A percentile compares a stretch with the other conserved stretches of the same genome.
phyloP scores from a whole-genome alignment of 1,139 yeast species.

The Geotrichum bryndzae region DNA sequence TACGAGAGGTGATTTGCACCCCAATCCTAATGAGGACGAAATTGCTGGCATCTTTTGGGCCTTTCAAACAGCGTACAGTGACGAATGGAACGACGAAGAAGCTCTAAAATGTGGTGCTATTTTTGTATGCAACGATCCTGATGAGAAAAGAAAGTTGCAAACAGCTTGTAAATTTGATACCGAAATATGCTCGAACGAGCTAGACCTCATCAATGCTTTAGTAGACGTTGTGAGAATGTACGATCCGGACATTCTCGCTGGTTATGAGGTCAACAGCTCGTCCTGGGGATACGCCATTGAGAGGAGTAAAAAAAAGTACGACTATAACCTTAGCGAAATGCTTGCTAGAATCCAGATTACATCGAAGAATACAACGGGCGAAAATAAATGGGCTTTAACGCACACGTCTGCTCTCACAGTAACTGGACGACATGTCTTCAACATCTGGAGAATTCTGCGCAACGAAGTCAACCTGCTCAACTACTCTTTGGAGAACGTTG shows the following conservation, averaged over 20 bases:
- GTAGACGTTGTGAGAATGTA: conserved; percentile 50
- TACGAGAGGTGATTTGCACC: conserved; percentile 45
- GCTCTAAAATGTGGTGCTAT: conserved; percentile 24
- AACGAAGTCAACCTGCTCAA: conserved; percentile 56
- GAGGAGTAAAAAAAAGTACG: conserved; percentile 45
- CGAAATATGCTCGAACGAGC: conserved; percentile 41
- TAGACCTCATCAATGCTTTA: conserved; percentile 50
- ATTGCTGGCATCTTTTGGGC: conserved; percentile 59
- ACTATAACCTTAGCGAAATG: conserved; percentile 47
- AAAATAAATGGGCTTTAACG: conserved; percentile 68
- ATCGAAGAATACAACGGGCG: conserved; percentile 46
- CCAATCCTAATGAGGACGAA: conserved; percentile 63
- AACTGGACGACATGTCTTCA: conserved; percentile 75
- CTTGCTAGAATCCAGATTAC: conserved; percentile 40
- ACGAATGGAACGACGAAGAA: conserved; percentile 16
- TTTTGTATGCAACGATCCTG: conserved; percentile 19
- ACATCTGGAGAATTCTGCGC: conserved; percentile 74
- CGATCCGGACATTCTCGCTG: conserved; percentile 86
- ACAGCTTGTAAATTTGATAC: conserved; percentile 14
- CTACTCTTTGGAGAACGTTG: conserved; percentile 73
- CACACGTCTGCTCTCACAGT: conserved; percentile 66
- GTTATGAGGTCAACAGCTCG: conserved; percentile 70
- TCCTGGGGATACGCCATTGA: conserved; percentile 91
- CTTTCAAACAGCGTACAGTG: conserved; percentile 26
- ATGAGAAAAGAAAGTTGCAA: conserved; percentile 13